A percentile compares a stretch with the other conserved stretches of the same genome.
phyloP scores from a whole-genome alignment of 2,329 filamentous ascomycete species.

The Xenoacremonium recifei region DNA sequence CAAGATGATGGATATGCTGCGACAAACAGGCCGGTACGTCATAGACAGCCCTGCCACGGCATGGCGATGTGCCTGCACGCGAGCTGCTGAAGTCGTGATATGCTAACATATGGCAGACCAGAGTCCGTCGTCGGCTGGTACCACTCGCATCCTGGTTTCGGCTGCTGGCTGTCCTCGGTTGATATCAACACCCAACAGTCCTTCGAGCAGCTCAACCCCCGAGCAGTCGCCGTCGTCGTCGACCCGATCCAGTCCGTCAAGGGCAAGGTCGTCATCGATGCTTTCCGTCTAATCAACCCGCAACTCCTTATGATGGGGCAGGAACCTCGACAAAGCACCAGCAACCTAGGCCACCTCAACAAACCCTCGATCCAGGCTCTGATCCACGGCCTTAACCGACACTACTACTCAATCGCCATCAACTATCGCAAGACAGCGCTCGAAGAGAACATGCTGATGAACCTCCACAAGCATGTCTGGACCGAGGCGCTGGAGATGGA shows the following conservation, averaged over 20 bases:
- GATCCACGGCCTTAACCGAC: constrained; percentile 95
- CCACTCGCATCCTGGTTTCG: constrained; percentile 98
- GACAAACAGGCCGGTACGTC: constrained; percentile 87
- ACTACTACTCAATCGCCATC: constrained; percentile 99
- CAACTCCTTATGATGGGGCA: constrained; percentile 98
- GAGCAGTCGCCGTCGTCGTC: constrained; percentile 95
- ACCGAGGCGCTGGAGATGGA: constrained; percentile 97
- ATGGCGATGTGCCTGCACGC: constrained; percentile 6
- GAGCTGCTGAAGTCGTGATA: too few relatives aligned
- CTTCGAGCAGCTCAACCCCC: constrained; percentile 97
- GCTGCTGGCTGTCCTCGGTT: constrained; percentile 97
- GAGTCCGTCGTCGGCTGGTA: constrained; percentile 99
- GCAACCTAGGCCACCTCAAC: constrained; percentile 95
- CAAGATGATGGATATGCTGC: constrained; percentile 99
- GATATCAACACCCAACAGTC: constrained; percentile 99
- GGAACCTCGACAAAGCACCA: constrained; percentile 95
- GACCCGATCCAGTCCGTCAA: constrained; percentile 99
- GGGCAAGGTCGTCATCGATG: constrained; percentile 98
- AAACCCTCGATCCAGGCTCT: constrained; percentile 99
- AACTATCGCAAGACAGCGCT: constrained; percentile 97
- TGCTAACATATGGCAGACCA: constrained; percentile 54
- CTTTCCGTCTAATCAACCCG: constrained; percentile 97
- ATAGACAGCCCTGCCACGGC: not conserved
- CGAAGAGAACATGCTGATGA: constrained; percentile 99
- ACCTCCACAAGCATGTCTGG: constrained; percentile 99